phyloP scores from a whole-genome alignment of 179 eudicot genomes.

The Pouteria campechiana region DNA sequence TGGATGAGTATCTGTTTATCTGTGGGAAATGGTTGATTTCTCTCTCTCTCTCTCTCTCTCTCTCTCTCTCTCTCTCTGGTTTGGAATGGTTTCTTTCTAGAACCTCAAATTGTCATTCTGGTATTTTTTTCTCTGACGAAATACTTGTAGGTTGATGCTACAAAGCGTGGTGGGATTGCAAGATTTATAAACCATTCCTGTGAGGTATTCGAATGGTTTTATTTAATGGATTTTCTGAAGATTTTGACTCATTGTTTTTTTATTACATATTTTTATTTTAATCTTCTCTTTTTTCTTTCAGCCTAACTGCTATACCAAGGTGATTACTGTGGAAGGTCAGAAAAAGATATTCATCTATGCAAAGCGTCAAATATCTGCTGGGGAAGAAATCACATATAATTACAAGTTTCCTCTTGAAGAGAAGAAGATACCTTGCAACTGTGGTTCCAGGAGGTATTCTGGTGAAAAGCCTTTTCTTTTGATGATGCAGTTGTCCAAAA shows the following conservation, averaged over 20 bases:
- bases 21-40: too few species aligned
- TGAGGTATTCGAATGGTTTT: constrained; percentile 43
- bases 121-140: constrained; percentile 1
- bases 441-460: constrained; percentile 80
- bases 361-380: constrained; percentile 75
- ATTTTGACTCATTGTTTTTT: not conserved
- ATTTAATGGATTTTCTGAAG: not conserved
- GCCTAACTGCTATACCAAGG: constrained; percentile 99
- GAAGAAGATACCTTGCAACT: constrained; percentile 93
- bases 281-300: constrained; percentile 18
- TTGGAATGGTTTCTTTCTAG: too few species aligned
- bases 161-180: constrained; percentile 98
- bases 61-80: too few species aligned
- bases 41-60: too few species aligned
- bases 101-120: not conserved
- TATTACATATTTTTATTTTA: not conserved
- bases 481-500: not conserved
- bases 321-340: constrained; percentile 84
- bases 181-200: constrained; percentile 98
- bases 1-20: too few species aligned
- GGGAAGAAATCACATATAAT: constrained; percentile 95
- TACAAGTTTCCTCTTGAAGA: constrained; percentile 98
- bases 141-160: constrained; percentile 85
- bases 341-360: constrained; percentile 98
- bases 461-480: not conserved